A percentile compares a stretch with the other conserved stretches of the same genome.
Evolutionary conservation across 2,329 filamentous ascomycete genomes (phyloP).

Genomic region (Diaporthe destruens): DNA sequence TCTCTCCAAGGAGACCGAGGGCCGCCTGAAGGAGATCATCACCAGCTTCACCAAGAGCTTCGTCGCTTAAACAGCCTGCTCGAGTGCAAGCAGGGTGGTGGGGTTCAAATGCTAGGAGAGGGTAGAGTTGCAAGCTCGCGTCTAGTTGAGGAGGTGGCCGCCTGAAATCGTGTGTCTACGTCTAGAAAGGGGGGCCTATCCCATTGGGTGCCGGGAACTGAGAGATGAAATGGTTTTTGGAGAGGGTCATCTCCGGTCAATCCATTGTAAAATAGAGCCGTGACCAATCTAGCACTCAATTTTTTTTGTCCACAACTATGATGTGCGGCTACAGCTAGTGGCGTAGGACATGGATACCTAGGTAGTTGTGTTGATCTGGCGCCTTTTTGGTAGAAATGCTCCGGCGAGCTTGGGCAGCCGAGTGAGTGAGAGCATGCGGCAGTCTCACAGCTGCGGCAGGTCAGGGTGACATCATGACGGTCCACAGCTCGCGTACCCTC

Average conservation of each 20-base stretch:
- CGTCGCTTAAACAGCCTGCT: slow-evolving; percentile 64
- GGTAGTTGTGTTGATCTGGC: background rate
- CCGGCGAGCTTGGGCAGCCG: slow-evolving; percentile 5
- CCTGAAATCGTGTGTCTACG: slow-evolving; percentile 62
- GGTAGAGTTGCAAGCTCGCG: slow-evolving; percentile 48
- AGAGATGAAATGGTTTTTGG: slow-evolving; percentile 58
- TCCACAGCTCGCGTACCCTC: slow-evolving; percentile 3
- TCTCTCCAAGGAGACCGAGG: slow-evolving; percentile 94
- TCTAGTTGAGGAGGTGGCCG: slow-evolving; percentile 56
- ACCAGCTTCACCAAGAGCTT: slow-evolving; percentile 94
- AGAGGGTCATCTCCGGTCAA: slow-evolving; percentile 61
- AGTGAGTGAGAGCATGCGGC: background rate
- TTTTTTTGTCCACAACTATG: slow-evolving; percentile 65
- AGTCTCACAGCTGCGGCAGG: slow-evolving; percentile 1
- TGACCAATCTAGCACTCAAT: slow-evolving; percentile 73
- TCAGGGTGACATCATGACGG: slow-evolving; percentile 34
- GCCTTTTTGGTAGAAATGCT: background rate
- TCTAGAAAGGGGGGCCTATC: slow-evolving; percentile 59
- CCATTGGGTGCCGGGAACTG: slow-evolving; percentile 61
- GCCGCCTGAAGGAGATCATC: slow-evolving; percentile 82
- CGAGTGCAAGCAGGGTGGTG: slow-evolving; percentile 49
- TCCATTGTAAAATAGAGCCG: slow-evolving; percentile 74
- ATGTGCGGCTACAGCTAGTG: background rate
- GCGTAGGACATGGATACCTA: background rate
- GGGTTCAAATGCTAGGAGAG: slow-evolving; percentile 37